Evolutionary conservation across 2,329 filamentous ascomycete species (phyloP).

Genomic region (Exophiala sideris): DNA sequence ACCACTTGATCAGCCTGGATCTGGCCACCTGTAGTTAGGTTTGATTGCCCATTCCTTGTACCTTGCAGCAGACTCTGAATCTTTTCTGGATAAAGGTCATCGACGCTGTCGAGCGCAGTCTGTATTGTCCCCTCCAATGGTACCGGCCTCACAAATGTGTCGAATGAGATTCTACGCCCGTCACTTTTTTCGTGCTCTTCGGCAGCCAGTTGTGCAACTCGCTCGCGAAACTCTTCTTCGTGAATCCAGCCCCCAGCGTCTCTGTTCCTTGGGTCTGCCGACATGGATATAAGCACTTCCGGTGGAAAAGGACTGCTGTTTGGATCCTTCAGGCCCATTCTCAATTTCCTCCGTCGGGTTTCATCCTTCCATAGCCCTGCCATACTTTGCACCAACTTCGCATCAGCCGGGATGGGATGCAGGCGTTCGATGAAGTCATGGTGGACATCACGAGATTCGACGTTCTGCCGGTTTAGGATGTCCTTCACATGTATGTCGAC

Average conservation of each 20-base stretch:
- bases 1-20: conserved; percentile 7
- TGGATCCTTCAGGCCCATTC: conserved; percentile 62
- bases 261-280: conserved; percentile 70
- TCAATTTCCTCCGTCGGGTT: conserved; percentile 69
- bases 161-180: conserved; percentile 54
- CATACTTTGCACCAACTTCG: conserved; percentile 92
- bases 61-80: conserved; percentile 35
- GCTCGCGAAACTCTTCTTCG: conserved; percentile 73
- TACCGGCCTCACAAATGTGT: conserved; percentile 59
- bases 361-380: conserved; percentile 91
- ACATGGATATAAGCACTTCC: conserved; percentile 84
- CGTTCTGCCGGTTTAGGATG: conserved; percentile 75
- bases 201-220: conserved; percentile 60
- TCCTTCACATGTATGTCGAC: conserved; percentile 85
- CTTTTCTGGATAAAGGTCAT: conserved; percentile 76
- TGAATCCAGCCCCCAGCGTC: conserved; percentile 85
- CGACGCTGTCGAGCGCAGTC: conserved; percentile 77
- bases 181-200: conserved; percentile 58
- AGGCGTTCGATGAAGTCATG: conserved; percentile 78
- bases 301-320: conserved; percentile 73
- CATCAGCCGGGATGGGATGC: conserved; percentile 59
- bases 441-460: conserved; percentile 75
- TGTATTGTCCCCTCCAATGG: conserved; percentile 61
- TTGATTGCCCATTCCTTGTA: background rate
- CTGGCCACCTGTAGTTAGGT: background rate